Percentiles rank a stretch among this genome's conserved stretches.
Conservation (phyloP, 768 basidiomycete genomes). For the Leccinum subtestaceum region DNA sequence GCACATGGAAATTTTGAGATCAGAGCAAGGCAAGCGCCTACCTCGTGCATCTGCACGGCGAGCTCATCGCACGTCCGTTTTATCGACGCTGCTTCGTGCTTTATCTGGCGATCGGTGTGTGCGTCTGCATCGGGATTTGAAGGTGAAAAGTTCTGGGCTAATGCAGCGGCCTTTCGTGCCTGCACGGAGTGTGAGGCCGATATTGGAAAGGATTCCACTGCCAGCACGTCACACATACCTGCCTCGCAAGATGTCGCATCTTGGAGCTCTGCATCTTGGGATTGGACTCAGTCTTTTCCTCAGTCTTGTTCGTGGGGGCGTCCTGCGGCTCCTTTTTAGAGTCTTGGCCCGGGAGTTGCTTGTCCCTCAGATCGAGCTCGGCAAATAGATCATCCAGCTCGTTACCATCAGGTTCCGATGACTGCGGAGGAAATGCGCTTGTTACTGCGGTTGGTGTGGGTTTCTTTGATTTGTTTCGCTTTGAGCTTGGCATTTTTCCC, state of each 20-base stretch:
- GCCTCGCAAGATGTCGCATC: slow-evolving; percentile 64
- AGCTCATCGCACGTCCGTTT: slow-evolving; percentile 60
- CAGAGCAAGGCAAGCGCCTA: slow-evolving; percentile 26
- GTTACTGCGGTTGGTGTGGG: slow-evolving; percentile 27
- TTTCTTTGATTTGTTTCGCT: slow-evolving; percentile 58
- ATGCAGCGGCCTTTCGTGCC: slow-evolving; percentile 70
- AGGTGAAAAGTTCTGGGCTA: slow-evolving; percentile 50
- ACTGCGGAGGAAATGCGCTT: slow-evolving; percentile 20
- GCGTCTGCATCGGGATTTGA: slow-evolving; percentile 60
- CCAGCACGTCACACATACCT: slow-evolving; percentile 44
- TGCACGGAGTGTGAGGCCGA: slow-evolving; percentile 28
- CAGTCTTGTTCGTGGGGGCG: slow-evolving; percentile 29
- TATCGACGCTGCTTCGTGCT: slow-evolving; percentile 66
- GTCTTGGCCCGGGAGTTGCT: slow-evolving; percentile 42
- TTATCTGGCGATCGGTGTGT: slow-evolving; percentile 58
- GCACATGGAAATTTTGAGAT: not conserved
- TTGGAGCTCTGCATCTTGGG: slow-evolving; percentile 56
- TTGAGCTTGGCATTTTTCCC: slow-evolving; percentile 34
- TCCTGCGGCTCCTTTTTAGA: slow-evolving; percentile 44
- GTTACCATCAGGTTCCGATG: slow-evolving; percentile 39
- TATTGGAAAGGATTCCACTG: not conserved
- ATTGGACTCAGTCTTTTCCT: slow-evolving; percentile 15
- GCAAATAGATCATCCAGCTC: slow-evolving; percentile 71
- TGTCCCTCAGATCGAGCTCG: slow-evolving; percentile 67
- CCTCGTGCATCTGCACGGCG: slow-evolving; percentile 66